Evolutionary conservation across 108 stramenopile genomes (phyloP), one percentile per base, ranked within the genome.

Genomic region (Nitzschia palea): DNA sequence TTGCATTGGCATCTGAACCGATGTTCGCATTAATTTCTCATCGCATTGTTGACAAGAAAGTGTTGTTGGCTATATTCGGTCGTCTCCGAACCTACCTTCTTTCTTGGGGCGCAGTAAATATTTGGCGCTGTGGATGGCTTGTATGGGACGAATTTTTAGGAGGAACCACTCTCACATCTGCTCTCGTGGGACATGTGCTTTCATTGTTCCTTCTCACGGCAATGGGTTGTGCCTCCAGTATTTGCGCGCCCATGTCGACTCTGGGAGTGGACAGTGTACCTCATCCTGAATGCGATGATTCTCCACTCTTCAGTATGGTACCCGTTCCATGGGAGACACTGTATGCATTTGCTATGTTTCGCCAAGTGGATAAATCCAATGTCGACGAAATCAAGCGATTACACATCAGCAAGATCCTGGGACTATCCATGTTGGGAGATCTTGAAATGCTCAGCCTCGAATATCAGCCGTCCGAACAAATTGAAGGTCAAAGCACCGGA

Each of bases 91-190:
- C 70, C 8, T 32, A 40, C 15, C 29, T 77, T 17, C 8, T 77
- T 55, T 70, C 76, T 5, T 58, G 32, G 36, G 76, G 70, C 0
- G 36, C 65, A 4, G 76, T 77, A 1, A 45, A 12, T 44, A 51
- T 62, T 54, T 77, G 76, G 76, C n/a, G 76, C 6, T 44, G 31
- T 9, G 25, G 71, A 3, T 77, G 76, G 76, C 18, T 44, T 3
- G n/a, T 71, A 50, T 77, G 76, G 76, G 76, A 77, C 44, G 52
- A 71, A 52, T 77, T 66, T n/a, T 27, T 32, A 23, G 70, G 69
- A 27, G 32, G 42, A 0, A 66, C 65, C 3, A 37, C 50, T 40
- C 35, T 52, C 1, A 33, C 15, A 50, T 74, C 74, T 25, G 61
- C 62, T 29, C 9, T 20, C 12, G 37, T 62, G n/a, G 28, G 43